Conservation (phyloP, 1,284 basidiomycete species). For the Ceratobasidium sp. region DNA sequence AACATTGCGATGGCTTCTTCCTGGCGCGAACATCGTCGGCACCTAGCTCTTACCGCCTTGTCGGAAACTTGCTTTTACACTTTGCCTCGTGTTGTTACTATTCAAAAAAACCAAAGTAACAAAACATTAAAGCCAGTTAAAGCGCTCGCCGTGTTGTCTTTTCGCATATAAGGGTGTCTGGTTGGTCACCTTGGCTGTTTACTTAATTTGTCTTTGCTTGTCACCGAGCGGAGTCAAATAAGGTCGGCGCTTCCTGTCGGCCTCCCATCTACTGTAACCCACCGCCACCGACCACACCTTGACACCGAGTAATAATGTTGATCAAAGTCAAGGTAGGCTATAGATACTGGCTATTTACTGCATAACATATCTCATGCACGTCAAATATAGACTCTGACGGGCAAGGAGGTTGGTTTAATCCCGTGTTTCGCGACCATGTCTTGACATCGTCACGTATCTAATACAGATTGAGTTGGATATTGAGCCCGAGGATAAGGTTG, state of each 20-base stretch:
- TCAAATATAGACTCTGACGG: constrained; percentile 77
- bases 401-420: constrained; percentile 74
- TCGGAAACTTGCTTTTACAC: too few relatives aligned
- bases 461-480: constrained; percentile 93
- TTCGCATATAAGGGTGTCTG: too few relatives aligned
- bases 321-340: constrained; percentile 81
- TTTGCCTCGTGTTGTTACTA: too few relatives aligned
- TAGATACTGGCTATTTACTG: neutral
- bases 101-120: too few relatives aligned
- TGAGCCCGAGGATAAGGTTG: constrained; percentile 86
- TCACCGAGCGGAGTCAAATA: constrained; percentile 1
- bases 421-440: constrained; percentile 31
- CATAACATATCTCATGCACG: constrained; percentile 13
- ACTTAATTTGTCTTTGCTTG: constrained; percentile 22
- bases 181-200: too few relatives aligned
- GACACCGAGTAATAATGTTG: constrained; percentile 60
- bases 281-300: constrained; percentile 17
- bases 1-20: constrained; percentile 78
- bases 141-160: too few relatives aligned
- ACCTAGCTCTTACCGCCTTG: neutral
- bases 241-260: constrained; percentile 1
- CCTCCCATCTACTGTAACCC: constrained; percentile 17
- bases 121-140: too few relatives aligned
- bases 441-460: constrained; percentile 12
- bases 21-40: constrained; percentile 78